Evolutionary conservation across 2,329 filamentous ascomycete species (phyloP), one percentile per base, ranked within the genome.

Genomic region (Penicillium rolfsii): DNA sequence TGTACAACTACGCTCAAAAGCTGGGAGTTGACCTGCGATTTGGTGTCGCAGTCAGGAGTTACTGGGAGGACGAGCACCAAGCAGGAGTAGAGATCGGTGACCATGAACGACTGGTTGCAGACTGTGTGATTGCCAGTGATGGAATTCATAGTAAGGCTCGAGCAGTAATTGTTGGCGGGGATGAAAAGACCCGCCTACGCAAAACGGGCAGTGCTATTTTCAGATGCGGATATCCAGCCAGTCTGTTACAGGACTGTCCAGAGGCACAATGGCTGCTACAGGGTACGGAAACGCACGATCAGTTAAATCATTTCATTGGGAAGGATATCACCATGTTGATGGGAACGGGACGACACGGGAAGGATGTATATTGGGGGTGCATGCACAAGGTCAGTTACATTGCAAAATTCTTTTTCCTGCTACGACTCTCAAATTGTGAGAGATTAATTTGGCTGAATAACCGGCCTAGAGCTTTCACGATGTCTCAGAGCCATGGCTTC

Each of bases 241-340:
- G n/a, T 5, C 14, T 45, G n/a, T 11, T 45, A n/a, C 14, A 45
- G 22, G 41, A 45, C 22, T 22, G n/a, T 22, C 19, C 41, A n/a
- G 41, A 45, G n/a, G 41, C 41, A n/a, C 41, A 45, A n/a, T 45
- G 41, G 41, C 14, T 45, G 12, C 41, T 45, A 19, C n/a, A 45
- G 22, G 41, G 41, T 4, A 45, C 41, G 16, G 41, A 45, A 22
- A 45, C 14, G 5, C 14, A n/a, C 3, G 50, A 53, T 26, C 50
- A 53, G 22, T 38, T 53, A 19, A 38, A 53, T 26, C 50, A 53
- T 28, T 53, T 53, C 33, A 53, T 53, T 38, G 50, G 50, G 9
- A 53, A 53, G 30, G 50, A 53, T 22, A 53, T 53, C 26, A 19
- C 50, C 9, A 16, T 53, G 8, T 12, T 53, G 9, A 38, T 53